Conservation (phyloP, 192 early-diverging fungal species). For the Dissophora ornata region DNA sequence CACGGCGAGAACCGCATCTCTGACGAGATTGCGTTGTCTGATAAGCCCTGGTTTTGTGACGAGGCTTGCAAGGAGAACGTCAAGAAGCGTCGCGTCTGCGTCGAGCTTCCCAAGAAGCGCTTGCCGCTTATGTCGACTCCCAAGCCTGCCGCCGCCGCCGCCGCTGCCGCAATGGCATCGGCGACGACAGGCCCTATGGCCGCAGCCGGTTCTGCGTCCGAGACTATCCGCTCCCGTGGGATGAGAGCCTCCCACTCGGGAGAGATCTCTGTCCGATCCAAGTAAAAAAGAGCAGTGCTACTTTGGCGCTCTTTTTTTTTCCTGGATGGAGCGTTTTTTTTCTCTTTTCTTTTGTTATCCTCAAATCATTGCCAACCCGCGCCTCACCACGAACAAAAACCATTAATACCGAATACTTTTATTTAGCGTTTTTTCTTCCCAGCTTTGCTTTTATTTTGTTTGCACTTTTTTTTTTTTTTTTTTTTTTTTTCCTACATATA, state of each 20-base stretch:
- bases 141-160: slow-evolving; percentile 36
- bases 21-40: slow-evolving; percentile 59
- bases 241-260: slow-evolving; percentile 38
- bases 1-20: slow-evolving; percentile 51
- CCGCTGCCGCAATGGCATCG: slow-evolving; percentile 2
- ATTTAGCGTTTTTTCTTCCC: slow-evolving; percentile 14
- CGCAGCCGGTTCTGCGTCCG: slow-evolving; percentile 46
- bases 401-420: slow-evolving; percentile 39
- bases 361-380: background rate
- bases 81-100: slow-evolving; percentile 65
- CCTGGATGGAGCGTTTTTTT: background rate
- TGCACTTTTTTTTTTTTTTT: slow-evolving; percentile 10
- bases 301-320: background rate
- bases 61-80: slow-evolving; percentile 66
- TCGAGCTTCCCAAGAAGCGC: slow-evolving; percentile 71
- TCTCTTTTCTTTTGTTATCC: too few species aligned
- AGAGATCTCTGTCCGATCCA: slow-evolving; percentile 25
- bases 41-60: slow-evolving; percentile 74
- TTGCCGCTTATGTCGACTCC: slow-evolving; percentile 73
- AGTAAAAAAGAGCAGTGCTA: slow-evolving; percentile 15
- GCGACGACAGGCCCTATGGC: background rate
- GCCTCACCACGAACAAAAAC: background rate
- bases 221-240: slow-evolving; percentile 30
- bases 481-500: slow-evolving; percentile 7
- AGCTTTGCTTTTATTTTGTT: slow-evolving; percentile 3